phyloP scores from a whole-genome alignment of 257 asterid species.

The Asclepias syriaca region DNA sequence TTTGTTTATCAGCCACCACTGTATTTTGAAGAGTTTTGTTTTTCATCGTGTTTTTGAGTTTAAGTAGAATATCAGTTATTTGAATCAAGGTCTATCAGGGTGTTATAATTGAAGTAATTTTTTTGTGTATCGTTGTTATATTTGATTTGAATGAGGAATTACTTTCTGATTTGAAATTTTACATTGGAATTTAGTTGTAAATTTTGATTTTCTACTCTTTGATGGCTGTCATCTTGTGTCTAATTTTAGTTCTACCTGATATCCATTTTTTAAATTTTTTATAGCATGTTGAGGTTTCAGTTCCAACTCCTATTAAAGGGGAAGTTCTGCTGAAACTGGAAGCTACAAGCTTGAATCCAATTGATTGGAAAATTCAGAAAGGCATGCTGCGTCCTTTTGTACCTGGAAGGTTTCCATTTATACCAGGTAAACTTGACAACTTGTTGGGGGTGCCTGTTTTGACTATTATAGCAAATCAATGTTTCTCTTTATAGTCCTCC shows the following conservation, averaged over 20 bases:
- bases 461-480: neutral
- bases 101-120: neutral
- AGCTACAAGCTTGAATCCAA: constrained; percentile 61
- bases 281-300: constrained; percentile 65
- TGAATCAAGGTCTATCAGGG: neutral
- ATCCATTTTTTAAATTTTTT: neutral
- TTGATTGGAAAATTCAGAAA: constrained; percentile 63
- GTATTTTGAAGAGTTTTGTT: neutral
- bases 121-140: neutral
- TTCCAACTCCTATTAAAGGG: constrained; percentile 50
- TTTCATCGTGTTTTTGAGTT: neutral
- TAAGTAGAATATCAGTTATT: neutral
- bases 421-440: constrained; percentile 46
- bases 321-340: constrained; percentile 67
- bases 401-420: constrained; percentile 42
- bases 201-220: neutral
- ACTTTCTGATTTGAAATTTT: neutral
- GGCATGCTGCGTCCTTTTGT: constrained; percentile 52
- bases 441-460: neutral
- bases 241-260: neutral
- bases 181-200: neutral
- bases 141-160: neutral
- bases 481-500: neutral
- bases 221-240: neutral
- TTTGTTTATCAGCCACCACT: too few relatives aligned